Evolutionary conservation across 208 protist species (phyloP).

Genomic region (Acanthamoeba triangularis): DNA sequence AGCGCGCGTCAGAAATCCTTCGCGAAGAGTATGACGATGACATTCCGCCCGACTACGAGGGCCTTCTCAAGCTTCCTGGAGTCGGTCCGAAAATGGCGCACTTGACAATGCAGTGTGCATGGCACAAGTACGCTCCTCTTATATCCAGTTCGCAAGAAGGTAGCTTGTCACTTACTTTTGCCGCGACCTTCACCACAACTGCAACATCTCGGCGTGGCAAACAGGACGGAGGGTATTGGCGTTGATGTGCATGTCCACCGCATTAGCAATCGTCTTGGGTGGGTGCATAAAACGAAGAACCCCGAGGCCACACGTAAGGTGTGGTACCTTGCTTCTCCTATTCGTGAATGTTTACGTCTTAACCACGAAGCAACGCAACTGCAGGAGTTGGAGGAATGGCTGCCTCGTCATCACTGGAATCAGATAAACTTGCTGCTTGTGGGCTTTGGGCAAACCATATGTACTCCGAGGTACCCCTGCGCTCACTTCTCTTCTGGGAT

Average conservation of each 20-base stretch:
- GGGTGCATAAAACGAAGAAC: slow-evolving; percentile 92
- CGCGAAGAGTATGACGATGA: slow-evolving; percentile 88
- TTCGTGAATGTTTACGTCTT: not conserved
- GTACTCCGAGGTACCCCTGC: slow-evolving; percentile 42
- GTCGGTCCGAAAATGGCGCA: slow-evolving; percentile 98
- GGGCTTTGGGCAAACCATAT: slow-evolving; percentile 96
- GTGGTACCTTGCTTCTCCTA: not conserved
- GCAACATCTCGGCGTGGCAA: slow-evolving; percentile 88
- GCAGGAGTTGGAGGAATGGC: slow-evolving; percentile 94
- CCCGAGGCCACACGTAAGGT: slow-evolving; percentile 95
- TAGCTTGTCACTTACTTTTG: not conserved
- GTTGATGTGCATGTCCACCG: slow-evolving; percentile 98
- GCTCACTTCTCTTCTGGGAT: not conserved
- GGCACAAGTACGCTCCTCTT: slow-evolving; percentile 62
- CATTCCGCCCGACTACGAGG: slow-evolving; percentile 91
- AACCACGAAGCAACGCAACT: too few relatives aligned
- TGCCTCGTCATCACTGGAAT: slow-evolving; percentile 95
- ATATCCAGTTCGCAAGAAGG: not conserved
- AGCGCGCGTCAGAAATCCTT: slow-evolving; percentile 77
- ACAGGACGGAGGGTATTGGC: slow-evolving; percentile 95
- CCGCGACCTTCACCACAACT: slow-evolving; percentile 84
- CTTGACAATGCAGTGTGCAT: slow-evolving; percentile 86
- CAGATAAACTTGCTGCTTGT: slow-evolving; percentile 96
- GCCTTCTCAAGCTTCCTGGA: slow-evolving; percentile 92
- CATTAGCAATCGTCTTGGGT: slow-evolving; percentile 95